These are phyloP conservation scores for Arthrobotrys sinensis DNA, from an alignment of 2,329 filamentous ascomycete genomes.

Conservation along the genomic window DNA sequence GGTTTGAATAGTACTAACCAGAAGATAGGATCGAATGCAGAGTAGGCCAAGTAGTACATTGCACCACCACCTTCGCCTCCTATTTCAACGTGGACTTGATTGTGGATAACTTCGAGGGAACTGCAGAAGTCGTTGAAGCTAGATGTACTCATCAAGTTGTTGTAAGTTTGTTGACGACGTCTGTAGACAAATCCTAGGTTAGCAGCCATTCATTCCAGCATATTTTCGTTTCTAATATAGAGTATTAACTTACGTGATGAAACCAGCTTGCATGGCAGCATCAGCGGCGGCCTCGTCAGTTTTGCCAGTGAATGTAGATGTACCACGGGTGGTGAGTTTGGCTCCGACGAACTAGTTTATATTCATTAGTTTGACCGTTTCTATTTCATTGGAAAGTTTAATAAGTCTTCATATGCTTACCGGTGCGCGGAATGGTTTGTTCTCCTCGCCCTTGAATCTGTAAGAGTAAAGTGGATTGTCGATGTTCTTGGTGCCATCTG, in stretches of 20 bases:
- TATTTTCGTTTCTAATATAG: no score
- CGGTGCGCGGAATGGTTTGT: conserved; percentile 6
- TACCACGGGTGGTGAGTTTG: conserved; percentile 31
- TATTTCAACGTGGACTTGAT: conserved; percentile 61
- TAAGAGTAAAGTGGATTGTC: conserved; percentile 31
- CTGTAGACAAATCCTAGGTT: not conserved
- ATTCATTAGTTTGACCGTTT: not conserved
- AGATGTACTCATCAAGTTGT: conserved; percentile 60
- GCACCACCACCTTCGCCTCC: conserved; percentile 60
- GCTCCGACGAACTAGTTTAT: conserved; percentile 18
- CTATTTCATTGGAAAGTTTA: not conserved
- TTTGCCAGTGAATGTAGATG: not conserved
- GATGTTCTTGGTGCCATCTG: conserved; percentile 33
- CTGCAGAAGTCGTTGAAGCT: conserved; percentile 62
- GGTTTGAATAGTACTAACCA: conserved; percentile 47
- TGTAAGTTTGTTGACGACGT: conserved; percentile 62
- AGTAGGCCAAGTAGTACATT: conserved; percentile 63
- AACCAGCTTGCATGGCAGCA: conserved; percentile 28
- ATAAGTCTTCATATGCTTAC: conserved; percentile 2
- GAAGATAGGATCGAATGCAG: conserved; percentile 65
- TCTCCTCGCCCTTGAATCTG: conserved; percentile 8
- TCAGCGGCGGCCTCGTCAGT: conserved; percentile 31
- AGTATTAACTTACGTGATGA: conserved; percentile 8
- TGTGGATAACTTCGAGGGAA: conserved; percentile 63
- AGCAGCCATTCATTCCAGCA: no score